Percentiles rank a stretch among this genome's conserved stretches.
These are phyloP conservation scores for Fraxinus sp. DNA, from an alignment of 305 asterid species.

Conservation along the genomic window DNA sequence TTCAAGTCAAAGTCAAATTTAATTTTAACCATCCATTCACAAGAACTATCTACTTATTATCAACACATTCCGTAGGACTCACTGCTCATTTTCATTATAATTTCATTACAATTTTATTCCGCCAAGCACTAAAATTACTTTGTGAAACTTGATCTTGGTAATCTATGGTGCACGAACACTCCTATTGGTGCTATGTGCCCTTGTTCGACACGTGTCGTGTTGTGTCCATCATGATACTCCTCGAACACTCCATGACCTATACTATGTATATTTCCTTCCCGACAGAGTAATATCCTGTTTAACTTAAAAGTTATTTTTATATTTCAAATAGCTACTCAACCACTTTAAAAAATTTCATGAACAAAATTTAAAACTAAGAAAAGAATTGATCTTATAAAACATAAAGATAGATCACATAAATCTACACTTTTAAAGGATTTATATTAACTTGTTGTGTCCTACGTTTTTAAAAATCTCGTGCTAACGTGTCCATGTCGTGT, in stretches of 20 bases:
- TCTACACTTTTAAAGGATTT: background rate
- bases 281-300: background rate
- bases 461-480: background rate
- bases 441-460: background rate
- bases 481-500: background rate
- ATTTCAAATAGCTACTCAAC: background rate
- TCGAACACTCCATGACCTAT: background rate
- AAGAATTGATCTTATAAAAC: background rate
- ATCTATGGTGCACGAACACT: background rate
- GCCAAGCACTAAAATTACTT: background rate
- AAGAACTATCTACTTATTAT: background rate
- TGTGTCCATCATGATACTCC: background rate
- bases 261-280: background rate
- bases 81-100: background rate
- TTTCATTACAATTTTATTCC: background rate
- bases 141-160: background rate
- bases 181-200: background rate
- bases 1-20: background rate
- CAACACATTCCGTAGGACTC: background rate
- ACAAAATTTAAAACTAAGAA: background rate
- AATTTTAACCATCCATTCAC: background rate
- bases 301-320: too few species aligned
- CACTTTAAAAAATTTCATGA: background rate
- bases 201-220: background rate
- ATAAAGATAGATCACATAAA: background rate